These are phyloP conservation scores for Kregervanrija pseudodelftensis DNA, from an alignment of 805 yeast species.

Conservation along the genomic window DNA sequence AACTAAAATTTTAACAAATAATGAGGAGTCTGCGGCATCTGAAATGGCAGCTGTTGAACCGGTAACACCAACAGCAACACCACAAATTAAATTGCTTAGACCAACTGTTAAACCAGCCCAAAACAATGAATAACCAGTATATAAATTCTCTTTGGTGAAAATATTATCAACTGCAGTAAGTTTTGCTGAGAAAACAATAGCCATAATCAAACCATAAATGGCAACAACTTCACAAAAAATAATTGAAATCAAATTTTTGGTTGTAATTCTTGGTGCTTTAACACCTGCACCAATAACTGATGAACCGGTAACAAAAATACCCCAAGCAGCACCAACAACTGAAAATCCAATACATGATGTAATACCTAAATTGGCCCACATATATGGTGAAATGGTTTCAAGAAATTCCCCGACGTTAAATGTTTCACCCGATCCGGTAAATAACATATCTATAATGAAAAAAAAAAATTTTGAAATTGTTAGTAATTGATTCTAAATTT, in stretches of 20 bases:
- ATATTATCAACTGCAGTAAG: conserved; percentile 62
- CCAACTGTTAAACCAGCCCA: conserved; percentile 99
- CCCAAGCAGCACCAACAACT: conserved; percentile 99
- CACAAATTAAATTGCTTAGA: conserved; percentile 86
- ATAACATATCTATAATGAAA: conserved; percentile 42
- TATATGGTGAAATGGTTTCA: conserved; percentile 81
- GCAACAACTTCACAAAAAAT: conserved; percentile 99
- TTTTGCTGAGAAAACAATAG: conserved; percentile 93
- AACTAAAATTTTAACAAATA: conserved; percentile 92
- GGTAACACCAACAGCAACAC: conserved; percentile 93
- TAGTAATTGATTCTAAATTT: conserved; percentile 1
- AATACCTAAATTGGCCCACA: conserved; percentile 95
- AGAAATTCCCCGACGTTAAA: conserved; percentile 90
- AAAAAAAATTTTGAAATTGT: background rate
- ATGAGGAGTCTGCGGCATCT: conserved; percentile 94
- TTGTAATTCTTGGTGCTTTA: conserved; percentile 93
- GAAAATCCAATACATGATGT: conserved; percentile 87
- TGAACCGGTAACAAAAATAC: conserved; percentile 92
- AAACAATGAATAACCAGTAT: conserved; percentile 90
- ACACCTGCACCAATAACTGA: conserved; percentile 97
- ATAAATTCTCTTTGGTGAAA: conserved; percentile 75
- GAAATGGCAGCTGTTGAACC: conserved; percentile 98
- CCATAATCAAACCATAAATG: conserved; percentile 94
- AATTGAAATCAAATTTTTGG: conserved; percentile 91
- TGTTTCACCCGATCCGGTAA: conserved; percentile 87